Base-by-base conservation (phyloP, 345 rosid species). In the Psidium guajava region DNA sequence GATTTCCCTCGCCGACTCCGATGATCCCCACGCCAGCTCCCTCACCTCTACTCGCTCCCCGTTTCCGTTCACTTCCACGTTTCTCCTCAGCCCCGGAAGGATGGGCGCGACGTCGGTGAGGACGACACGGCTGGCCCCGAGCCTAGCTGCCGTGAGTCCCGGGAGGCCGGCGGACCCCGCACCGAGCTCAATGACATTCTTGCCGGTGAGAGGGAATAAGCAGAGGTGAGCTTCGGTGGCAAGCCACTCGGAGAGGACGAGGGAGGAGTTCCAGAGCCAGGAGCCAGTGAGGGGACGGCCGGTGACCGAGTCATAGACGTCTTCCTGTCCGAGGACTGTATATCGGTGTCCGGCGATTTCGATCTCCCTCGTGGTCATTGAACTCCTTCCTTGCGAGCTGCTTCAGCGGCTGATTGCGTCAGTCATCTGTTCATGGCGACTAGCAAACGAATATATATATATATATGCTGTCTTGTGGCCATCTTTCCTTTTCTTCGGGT, bases 221-320 rank as follows among this genome's bases (percentile, higher is more conserved):
- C 83, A 59, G 73, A 86, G 50, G 56, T 83, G 75, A n/a, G 90
- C 51, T 22, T 53, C 24, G 22, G 69, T 28, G 3, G 87, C 69
- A 42, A 90, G 85, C 83, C 85, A 91, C 20, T 84, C 54, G 32
- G 89, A 85, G 32, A 92, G 87, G 80, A 92, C 28, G 14, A 87
- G 85, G 81, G 91, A 90, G 0, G 92, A 89, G 82, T 88, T 84
- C 91, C 89, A 87, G 5, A 90, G 57, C 87, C 91, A 92, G 44
- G 94, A 86, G 27, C 91, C 89, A 53, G 91, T 87, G 64, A 89
- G 86, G 69, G 90, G 52, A 64, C 61, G 77, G 54, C 89, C 93
- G 0, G 91, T 86, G 82, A 81, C 21, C 1, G 87, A 82, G 87
- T 89, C 85, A 54, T 49, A 82, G 27, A 87, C 56, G 49, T 88